Evolutionary conservation across 495 filamentous ascomycete genomes (phyloP).

Genomic region (Rhizodiscina lignyota): DNA sequence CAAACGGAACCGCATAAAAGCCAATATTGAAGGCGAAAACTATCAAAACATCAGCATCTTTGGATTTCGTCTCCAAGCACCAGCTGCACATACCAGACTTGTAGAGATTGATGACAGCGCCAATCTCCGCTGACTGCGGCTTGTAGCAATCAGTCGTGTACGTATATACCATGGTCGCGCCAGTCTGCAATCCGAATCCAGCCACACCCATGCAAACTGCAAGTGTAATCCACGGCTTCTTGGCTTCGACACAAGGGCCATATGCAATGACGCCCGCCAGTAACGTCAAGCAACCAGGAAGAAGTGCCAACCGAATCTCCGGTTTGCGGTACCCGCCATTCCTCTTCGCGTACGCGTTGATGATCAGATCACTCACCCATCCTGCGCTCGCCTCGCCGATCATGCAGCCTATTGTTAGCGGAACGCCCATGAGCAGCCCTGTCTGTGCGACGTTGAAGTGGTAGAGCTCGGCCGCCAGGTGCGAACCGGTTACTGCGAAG

Average conservation of each 20-base stretch:
- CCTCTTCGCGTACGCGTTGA: slow-evolving; percentile 5
- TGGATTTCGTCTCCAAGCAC: too few species aligned
- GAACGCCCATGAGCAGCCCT: slow-evolving; percentile 14
- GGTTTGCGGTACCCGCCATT: slow-evolving; percentile 13
- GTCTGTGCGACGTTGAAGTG: slow-evolving; percentile 13
- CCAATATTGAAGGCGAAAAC: too few species aligned
- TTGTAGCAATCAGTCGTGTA: slow-evolving; percentile 11
- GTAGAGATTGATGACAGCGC: slow-evolving; percentile 5
- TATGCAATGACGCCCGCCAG: slow-evolving; percentile 10
- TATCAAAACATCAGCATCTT: too few species aligned
- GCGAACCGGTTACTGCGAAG: background rate
- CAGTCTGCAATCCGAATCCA: slow-evolving; percentile 18
- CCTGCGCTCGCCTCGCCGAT: slow-evolving; percentile 15
- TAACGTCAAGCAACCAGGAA: slow-evolving; percentile 9
- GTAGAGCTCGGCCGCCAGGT: background rate
- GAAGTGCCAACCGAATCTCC: slow-evolving; percentile 14
- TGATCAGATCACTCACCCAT: slow-evolving; percentile 14
- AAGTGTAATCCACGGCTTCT: slow-evolving; percentile 5
- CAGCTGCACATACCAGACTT: too few species aligned
- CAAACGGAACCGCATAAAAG: too few species aligned
- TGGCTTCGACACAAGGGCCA: slow-evolving; percentile 3
- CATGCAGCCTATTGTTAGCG: slow-evolving; percentile 11
- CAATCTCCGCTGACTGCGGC: slow-evolving; percentile 7
- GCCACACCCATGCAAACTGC: slow-evolving; percentile 19
- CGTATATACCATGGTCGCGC: slow-evolving; percentile 17